Evolutionary conservation across 2,329 filamentous ascomycete species (phyloP).

Genomic region (Ophiostoma ulmi): DNA sequence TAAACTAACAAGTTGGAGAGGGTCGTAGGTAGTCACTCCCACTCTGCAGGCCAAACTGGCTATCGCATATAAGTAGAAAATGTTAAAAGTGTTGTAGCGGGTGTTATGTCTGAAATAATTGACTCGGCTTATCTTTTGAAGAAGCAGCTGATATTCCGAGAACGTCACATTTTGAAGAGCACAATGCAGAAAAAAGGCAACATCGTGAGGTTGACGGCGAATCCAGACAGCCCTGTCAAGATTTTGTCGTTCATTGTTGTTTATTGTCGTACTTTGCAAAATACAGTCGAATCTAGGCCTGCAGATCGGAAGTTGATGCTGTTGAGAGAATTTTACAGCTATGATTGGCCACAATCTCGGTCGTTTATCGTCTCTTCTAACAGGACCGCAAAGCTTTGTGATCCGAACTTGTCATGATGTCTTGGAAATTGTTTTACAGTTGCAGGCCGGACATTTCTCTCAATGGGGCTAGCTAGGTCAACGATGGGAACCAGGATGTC

Average conservation of each 20-base stretch:
- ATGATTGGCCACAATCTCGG: neutral
- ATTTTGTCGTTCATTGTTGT: neutral
- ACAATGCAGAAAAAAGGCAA: neutral
- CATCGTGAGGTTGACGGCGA: neutral
- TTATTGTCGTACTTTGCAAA: neutral
- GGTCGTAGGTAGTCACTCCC: neutral
- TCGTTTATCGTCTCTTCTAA: neutral
- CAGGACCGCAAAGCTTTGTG: neutral
- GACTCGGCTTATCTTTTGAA: neutral
- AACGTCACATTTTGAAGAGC: neutral
- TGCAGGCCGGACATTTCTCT: neutral
- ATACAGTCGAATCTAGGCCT: conserved; percentile 4
- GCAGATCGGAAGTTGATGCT: neutral
- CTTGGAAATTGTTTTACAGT: neutral
- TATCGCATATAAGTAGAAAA: neutral
- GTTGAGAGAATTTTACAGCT: too few species aligned
- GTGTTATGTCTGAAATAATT: too few species aligned
- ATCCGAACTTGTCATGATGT: neutral
- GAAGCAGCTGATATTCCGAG: neutral
- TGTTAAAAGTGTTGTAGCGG: too few species aligned
- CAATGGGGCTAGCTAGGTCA: conserved; percentile 1
- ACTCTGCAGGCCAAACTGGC: neutral
- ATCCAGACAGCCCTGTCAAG: neutral
- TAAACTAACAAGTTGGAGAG: neutral
- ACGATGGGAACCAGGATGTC: neutral